Conservation (phyloP, 805 yeast species). For the Wickerhamomyces hampshirensis region DNA sequence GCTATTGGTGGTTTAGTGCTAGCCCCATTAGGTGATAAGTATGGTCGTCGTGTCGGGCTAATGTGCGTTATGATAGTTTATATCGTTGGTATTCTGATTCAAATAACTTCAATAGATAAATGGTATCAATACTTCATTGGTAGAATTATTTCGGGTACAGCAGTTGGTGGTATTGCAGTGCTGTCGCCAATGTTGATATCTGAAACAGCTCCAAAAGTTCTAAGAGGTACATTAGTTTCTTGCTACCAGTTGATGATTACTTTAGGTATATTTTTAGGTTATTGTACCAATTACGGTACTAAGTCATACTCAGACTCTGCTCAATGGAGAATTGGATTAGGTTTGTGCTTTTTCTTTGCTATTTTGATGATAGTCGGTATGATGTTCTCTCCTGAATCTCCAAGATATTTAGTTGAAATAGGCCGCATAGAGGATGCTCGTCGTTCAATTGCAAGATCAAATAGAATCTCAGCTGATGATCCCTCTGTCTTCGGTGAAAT, state of each 20-base stretch:
- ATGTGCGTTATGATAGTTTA: constrained; percentile 59
- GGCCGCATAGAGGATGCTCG: constrained; percentile 58
- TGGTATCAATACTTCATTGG: constrained; percentile 76
- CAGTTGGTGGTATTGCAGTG: constrained; percentile 76
- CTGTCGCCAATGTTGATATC: constrained; percentile 70
- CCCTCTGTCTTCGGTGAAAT: constrained; percentile 53
- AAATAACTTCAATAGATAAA: constrained; percentile 46
- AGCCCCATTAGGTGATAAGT: constrained; percentile 54
- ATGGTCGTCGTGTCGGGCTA: constrained; percentile 63
- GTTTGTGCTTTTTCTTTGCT: constrained; percentile 47
- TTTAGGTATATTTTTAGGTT: constrained; percentile 70
- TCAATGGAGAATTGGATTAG: constrained; percentile 74
- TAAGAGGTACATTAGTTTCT: constrained; percentile 69
- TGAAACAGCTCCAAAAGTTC: constrained; percentile 64
- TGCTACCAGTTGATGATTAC: constrained; percentile 69
- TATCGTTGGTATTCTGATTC: constrained; percentile 62
- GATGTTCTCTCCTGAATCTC: constrained; percentile 65
- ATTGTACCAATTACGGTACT: constrained; percentile 69
- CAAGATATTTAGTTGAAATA: constrained; percentile 57
- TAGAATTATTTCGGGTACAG: constrained; percentile 65
- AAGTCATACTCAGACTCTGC: constrained; percentile 55
- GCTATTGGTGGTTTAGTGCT: constrained; percentile 65
- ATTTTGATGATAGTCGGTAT: constrained; percentile 31
- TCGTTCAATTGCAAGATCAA: constrained; percentile 51
- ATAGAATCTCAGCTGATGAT: constrained; percentile 50